Evolutionary conservation across 148 eudicot genomes (phyloP).

Genomic region (Rhododendron henanense): DNA sequence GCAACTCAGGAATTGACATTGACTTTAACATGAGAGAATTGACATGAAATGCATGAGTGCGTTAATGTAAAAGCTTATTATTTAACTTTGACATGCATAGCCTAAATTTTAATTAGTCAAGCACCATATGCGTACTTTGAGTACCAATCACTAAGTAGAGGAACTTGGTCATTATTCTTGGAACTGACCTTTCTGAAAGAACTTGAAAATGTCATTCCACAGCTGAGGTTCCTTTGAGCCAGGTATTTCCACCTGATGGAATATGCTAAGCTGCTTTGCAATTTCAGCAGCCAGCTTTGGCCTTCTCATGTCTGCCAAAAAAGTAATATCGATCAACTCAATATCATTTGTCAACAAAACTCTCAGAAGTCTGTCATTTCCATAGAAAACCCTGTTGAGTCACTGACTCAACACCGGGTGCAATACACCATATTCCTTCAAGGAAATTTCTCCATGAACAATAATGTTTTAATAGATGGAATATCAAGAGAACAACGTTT

Average conservation of each 20-base stretch:
- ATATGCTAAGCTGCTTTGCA: slow-evolving; percentile 79
- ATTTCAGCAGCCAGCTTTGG: slow-evolving; percentile 74
- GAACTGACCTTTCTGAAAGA: slow-evolving; percentile 59
- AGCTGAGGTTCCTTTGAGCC: slow-evolving; percentile 89
- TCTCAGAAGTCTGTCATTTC: background rate
- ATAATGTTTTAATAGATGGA: background rate
- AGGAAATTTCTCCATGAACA: slow-evolving; percentile 4
- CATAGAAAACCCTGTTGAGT: background rate
- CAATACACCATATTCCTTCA: background rate
- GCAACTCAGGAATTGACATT: slow-evolving; percentile 28
- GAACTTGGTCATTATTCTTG: slow-evolving; percentile 6
- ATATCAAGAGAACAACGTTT: background rate
- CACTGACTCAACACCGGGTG: background rate
- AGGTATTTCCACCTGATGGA: slow-evolving; percentile 84
- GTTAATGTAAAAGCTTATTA: background rate
- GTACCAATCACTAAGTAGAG: background rate
- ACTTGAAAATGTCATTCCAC: slow-evolving; percentile 76
- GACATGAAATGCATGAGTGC: background rate
- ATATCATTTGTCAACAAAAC: background rate
- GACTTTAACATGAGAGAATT: slow-evolving; percentile 10
- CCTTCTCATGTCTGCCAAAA: slow-evolving; percentile 70
- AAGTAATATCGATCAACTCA: slow-evolving; percentile 8
- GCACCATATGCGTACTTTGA: background rate
- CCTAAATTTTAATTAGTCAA: background rate
- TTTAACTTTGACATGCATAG: background rate